These are phyloP conservation scores for Malus orientalis DNA, from an alignment of 306 rosid genomes.

Conservation along the genomic window DNA sequence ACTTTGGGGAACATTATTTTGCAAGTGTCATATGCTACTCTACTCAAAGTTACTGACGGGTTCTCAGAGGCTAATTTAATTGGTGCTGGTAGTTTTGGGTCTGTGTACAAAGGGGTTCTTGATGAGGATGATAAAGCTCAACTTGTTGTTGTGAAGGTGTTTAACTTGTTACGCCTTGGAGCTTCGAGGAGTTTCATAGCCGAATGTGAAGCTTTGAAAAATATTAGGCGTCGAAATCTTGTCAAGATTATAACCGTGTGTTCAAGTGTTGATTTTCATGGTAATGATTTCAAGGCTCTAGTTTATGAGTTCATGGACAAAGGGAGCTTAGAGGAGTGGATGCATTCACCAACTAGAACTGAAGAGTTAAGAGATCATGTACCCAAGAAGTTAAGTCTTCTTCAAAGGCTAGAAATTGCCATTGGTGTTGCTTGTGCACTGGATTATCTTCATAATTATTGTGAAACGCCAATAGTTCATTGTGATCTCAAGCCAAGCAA, in stretches of 20 bases:
- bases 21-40: not conserved
- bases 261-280: not conserved
- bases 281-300: not conserved
- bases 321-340: not conserved
- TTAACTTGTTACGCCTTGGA: not conserved
- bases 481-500: no score
- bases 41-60: not conserved
- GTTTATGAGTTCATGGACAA: not conserved
- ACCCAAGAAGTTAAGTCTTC: not conserved
- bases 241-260: not conserved
- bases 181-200: not conserved
- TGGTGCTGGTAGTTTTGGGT: not conserved
- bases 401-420: not conserved
- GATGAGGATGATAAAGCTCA: not conserved
- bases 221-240: not conserved
- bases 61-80: not conserved
- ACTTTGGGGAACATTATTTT: not conserved
- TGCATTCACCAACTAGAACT: not conserved
- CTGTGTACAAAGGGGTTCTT: not conserved
- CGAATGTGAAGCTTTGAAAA: not conserved
- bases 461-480: no score
- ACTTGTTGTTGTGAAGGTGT: not conserved
- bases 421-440: no score
- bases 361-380: not conserved
- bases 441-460: no score